Evolutionary conservation across 2,329 filamentous ascomycete species (phyloP), one percentile per base, ranked within the genome.

Genomic region (Neodidymelliopsis sp.): DNA sequence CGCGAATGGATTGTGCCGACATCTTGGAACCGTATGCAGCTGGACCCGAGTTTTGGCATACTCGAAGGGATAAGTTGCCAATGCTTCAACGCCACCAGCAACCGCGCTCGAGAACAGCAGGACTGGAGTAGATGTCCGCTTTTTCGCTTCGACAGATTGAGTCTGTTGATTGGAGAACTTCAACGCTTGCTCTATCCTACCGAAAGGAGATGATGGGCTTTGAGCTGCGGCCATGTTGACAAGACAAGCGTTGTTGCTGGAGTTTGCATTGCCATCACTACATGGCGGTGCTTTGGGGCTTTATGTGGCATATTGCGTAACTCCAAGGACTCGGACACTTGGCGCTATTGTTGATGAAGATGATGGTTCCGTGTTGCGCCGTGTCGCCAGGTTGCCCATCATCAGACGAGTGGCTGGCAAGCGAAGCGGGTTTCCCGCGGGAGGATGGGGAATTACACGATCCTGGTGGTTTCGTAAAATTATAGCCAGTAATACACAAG

Each of bases 71-170:
- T 71, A 71, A 4, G 81, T 84, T 15, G 75, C 67, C 3, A 76
- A 72, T 4, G 80, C 79, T 62, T 84, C 81, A 6, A 81, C 69
- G n/a, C 73, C 79, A 10, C 81, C 81, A 5, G 80, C 81, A 9
- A 81, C 57, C 13, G 76, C 79, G 18, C 81, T 81, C 1, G 81
- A 71, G 12, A 79, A 56, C 1, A 83, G 65, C 0, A 79, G 82
- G 7, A 62, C 43, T 1, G 49, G 22, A 4, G 53, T 42, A 8
- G 54, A 53, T 5, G 38, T 45, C 2, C 22, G 46, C 11, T 49
- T 43, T 8, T 48, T 53, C 18, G 29, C 16, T 15, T 6, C 18
- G 18, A 8, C 25, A 4, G 41, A 8, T 6, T n/a, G 8, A 35
- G 24, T 3, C 3, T 24, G n/a, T n/a, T n/a, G n/a, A n/a, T n/a